Base-by-base conservation (phyloP, 441 rosid genomes). In the Kokia cookei region DNA sequence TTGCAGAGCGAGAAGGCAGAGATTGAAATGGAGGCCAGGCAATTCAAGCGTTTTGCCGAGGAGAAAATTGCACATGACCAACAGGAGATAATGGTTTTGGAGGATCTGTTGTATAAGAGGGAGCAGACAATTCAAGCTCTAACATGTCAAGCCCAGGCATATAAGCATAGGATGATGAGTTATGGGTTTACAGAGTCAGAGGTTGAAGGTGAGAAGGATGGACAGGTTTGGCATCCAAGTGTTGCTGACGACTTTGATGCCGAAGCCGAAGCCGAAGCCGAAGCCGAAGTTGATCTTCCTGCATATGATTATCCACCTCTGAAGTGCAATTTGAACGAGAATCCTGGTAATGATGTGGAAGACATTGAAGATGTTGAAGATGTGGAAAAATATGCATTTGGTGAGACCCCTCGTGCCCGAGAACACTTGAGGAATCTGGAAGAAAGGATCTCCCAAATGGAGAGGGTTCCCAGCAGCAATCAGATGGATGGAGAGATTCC, bases 1-100 rank as follows among this genome's bases (percentile, higher is more conserved):
- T 81, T 96, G 89, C 97, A 96, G 84, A 90, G 96, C 79, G 99
- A 96, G 80, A 96, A 96, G 82, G 99, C 99, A 0, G 99, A 93
- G 78, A 76, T 87, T 35, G 91, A 91, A 75, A 96, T 92, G 99
- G 98, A 96, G 76, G 77, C 92, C 4, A 83, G 97, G 69, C 99
- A 96, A 79, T 96, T 96, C 73, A 96, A 93, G 81, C 94, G 91
- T 2, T 92, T 91, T 75, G 87, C 89, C 0, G 98, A 96, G 88
- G 99, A 96, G 90, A 96, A 88, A 82, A 92, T 87, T 89, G 90
- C 85, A n/a, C 99, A 96, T 84, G 98, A 96, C 65, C 97, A 91
- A 78, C 88, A 89, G 79, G 98, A 93, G 84, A 67, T 91, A 67
- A 71, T 79, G 63, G 89, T 77, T 26, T 72, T 96, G 76, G 99